Percentiles rank a stretch among this genome's conserved stretches.
These are phyloP conservation scores for Xylaria palmicola DNA, from an alignment of 495 filamentous ascomycete species.

Conservation along the genomic window DNA sequence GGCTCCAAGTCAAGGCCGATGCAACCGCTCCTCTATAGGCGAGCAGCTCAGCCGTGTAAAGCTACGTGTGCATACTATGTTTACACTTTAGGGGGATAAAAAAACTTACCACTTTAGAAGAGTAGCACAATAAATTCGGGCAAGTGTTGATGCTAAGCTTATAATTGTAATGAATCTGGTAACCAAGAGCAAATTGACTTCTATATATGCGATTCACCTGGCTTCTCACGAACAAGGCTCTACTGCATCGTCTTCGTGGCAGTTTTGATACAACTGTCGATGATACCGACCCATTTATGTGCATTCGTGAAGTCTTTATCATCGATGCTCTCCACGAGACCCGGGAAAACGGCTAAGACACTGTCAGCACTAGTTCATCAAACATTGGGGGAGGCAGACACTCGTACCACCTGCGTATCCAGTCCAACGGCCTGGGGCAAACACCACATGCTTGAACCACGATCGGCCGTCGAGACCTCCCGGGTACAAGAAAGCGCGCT, in stretches of 20 bases:
- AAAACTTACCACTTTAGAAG: too few relatives aligned
- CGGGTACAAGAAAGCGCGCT: constrained; percentile 77
- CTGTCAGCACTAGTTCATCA: constrained; percentile 13
- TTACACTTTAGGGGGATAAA: too few relatives aligned
- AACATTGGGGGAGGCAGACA: not conserved
- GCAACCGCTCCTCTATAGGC: not conserved
- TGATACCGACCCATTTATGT: constrained; percentile 74
- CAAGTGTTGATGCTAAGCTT: not conserved
- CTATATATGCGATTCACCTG: not conserved
- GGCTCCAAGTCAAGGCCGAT: too few relatives aligned
- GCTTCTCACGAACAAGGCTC: not conserved
- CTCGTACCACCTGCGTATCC: constrained; percentile 63
- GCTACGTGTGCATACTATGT: not conserved
- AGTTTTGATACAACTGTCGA: constrained; percentile 62
- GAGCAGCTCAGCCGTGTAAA: not conserved
- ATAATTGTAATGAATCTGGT: not conserved
- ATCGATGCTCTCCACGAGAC: constrained; percentile 81
- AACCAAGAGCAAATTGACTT: not conserved
- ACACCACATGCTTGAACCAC: constrained; percentile 94
- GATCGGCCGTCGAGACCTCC: constrained; percentile 76
- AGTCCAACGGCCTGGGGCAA: constrained; percentile 85
- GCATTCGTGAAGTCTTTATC: constrained; percentile 70
- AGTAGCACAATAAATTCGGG: not conserved
- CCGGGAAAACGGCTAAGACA: constrained; percentile 67
- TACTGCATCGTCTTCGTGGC: constrained; percentile 56